A percentile compares a stretch with the other conserved stretches of the same genome.
Conservation (phyloP, 805 yeast species). For the Spathaspora hagerdaliae region DNA sequence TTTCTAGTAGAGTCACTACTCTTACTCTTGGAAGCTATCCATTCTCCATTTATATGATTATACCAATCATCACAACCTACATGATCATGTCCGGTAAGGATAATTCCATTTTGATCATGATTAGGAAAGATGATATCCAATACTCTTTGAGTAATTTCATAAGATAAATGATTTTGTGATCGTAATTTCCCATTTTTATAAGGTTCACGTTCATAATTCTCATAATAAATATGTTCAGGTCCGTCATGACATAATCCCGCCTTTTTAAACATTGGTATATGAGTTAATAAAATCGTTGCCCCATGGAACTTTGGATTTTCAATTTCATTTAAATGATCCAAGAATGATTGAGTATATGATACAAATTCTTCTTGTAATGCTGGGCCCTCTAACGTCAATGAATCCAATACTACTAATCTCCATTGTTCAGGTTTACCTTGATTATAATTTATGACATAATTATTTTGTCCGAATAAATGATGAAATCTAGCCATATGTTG, state of each 20-base stretch:
- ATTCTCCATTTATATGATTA: constrained; percentile 39
- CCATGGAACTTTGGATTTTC: constrained; percentile 55
- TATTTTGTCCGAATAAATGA: constrained; percentile 75
- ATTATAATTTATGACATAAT: constrained; percentile 73
- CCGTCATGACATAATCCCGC: constrained; percentile 87
- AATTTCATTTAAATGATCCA: constrained; percentile 52
- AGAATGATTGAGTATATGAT: constrained; percentile 67
- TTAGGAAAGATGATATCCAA: constrained; percentile 68
- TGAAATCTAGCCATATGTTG: constrained; percentile 83
- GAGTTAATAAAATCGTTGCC: constrained; percentile 78
- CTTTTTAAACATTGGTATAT: constrained; percentile 81
- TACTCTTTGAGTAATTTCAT: constrained; percentile 62
- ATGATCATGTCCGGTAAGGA: constrained; percentile 94
- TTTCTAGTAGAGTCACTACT: constrained; percentile 13
- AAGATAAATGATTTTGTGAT: constrained; percentile 80
- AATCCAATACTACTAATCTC: constrained; percentile 84
- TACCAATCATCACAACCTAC: constrained; percentile 83
- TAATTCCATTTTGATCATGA: constrained; percentile 63
- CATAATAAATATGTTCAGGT: constrained; percentile 52
- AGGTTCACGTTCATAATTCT: constrained; percentile 53
- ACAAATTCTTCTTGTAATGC: constrained; percentile 70
- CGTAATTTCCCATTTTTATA: constrained; percentile 68
- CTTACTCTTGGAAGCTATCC: constrained; percentile 55
- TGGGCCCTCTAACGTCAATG: constrained; percentile 86
- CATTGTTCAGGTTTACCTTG: constrained; percentile 65